Conservation (phyloP, 345 rosid species). For the Cochlearia excelsa region DNA sequence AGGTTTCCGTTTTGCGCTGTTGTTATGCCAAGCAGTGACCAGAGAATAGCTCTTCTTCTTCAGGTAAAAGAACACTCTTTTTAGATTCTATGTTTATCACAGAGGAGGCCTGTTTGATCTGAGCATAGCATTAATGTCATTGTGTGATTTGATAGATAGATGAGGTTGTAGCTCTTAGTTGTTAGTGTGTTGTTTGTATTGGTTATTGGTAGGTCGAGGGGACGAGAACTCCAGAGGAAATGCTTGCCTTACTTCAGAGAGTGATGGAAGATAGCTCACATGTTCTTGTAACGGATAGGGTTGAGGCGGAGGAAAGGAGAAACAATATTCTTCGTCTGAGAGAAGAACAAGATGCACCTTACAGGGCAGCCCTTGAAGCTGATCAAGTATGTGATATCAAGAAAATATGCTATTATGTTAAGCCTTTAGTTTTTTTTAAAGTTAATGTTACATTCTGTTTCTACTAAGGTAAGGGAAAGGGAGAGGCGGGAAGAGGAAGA, state of each 20-base stretch:
- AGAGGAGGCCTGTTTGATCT: too few species aligned
- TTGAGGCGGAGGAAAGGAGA: slow-evolving; percentile 94
- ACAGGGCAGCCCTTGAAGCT: slow-evolving; percentile 96
- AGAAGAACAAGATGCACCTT: slow-evolving; percentile 99
- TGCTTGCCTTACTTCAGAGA: slow-evolving; percentile 68
- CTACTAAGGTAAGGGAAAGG: slow-evolving; percentile 69
- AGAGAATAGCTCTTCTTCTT: slow-evolving; percentile 90
- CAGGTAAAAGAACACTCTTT: slow-evolving; percentile 48
- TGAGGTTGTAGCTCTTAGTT: not conserved
- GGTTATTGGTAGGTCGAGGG: slow-evolving; percentile 71
- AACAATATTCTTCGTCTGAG: slow-evolving; percentile 58
- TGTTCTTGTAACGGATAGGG: slow-evolving; percentile 77
- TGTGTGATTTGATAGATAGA: too few species aligned
- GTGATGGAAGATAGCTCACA: slow-evolving; percentile 92
- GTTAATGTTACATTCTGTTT: slow-evolving; percentile 8
- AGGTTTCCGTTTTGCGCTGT: slow-evolving; percentile 92
- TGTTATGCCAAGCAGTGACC: slow-evolving; percentile 89
- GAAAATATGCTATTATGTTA: not conserved
- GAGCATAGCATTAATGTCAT: too few species aligned
- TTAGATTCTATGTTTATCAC: too few species aligned
- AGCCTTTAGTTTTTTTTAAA: not conserved
- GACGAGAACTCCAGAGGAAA: slow-evolving; percentile 78
- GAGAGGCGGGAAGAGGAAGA: slow-evolving; percentile 86
- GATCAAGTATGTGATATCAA: slow-evolving; percentile 60
- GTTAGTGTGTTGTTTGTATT: not conserved